A percentile compares a stretch with the other conserved stretches of the same genome.
Evolutionary conservation across 257 asterid genomes (phyloP).

Genomic region (Solanum lycopersicoides): DNA sequence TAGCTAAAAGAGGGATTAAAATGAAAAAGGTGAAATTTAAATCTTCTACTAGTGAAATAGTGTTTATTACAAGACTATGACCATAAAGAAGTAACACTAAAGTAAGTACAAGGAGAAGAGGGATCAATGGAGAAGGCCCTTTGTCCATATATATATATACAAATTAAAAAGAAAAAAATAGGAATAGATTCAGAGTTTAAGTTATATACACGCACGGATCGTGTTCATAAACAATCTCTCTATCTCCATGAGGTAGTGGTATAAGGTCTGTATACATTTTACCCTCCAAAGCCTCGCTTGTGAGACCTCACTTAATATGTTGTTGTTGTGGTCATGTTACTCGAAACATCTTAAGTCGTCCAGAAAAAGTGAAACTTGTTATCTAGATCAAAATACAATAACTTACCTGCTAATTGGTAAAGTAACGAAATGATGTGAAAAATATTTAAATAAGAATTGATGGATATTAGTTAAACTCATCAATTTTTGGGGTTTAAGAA

Average conservation of each 20-base stretch:
- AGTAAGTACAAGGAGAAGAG: slow-evolving; percentile 1
- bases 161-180: neutral
- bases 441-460: neutral
- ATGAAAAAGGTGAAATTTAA: neutral
- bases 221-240: neutral
- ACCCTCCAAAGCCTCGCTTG: too few relatives aligned
- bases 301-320: too few relatives aligned
- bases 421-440: neutral
- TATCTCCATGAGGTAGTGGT: too few relatives aligned
- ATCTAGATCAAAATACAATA: neutral
- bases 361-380: neutral
- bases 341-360: neutral
- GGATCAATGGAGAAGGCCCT: slow-evolving; percentile 3
- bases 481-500: neutral
- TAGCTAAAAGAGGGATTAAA: neutral
- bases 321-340: neutral
- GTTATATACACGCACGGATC: neutral
- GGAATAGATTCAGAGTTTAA: neutral
- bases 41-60: neutral
- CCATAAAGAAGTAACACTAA: neutral
- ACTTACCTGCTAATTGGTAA: neutral
- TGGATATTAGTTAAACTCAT: neutral
- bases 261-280: too few relatives aligned
- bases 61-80: neutral
- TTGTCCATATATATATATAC: neutral